phyloP scores from a whole-genome alignment of 768 basidiomycete species.

The Leccinum disarticulatum region DNA sequence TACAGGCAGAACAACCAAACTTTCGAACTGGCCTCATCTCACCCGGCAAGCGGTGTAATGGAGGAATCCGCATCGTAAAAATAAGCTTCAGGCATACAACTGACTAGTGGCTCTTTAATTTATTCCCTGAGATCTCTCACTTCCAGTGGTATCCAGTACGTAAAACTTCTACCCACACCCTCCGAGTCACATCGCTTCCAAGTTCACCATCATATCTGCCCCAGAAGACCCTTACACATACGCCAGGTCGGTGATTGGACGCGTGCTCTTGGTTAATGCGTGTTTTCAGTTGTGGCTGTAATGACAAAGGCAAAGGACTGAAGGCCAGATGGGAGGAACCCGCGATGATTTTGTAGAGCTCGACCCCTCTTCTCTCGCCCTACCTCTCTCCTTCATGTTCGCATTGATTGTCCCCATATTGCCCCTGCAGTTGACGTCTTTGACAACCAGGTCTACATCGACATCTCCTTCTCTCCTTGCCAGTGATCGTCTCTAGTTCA shows the following conservation, averaged over 20 bases:
- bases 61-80: constrained; percentile 85
- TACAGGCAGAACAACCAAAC: constrained; percentile 69
- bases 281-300: too few relatives aligned
- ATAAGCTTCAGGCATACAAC: constrained; percentile 89
- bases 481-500: background rate
- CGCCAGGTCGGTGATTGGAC: constrained; percentile 94
- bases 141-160: constrained; percentile 96
- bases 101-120: constrained; percentile 87
- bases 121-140: constrained; percentile 80
- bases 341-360: too few relatives aligned
- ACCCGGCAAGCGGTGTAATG: constrained; percentile 92
- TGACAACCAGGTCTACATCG: constrained; percentile 67
- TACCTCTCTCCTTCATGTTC: too few relatives aligned
- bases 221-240: constrained; percentile 73
- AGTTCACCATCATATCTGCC: constrained; percentile 97
- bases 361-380: too few relatives aligned
- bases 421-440: constrained; percentile 42
- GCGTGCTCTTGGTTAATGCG: constrained; percentile 33
- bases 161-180: constrained; percentile 10
- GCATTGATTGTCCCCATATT: too few relatives aligned
- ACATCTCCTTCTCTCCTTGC: constrained; percentile 15
- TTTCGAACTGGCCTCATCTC: constrained; percentile 82
- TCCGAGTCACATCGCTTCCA: background rate
- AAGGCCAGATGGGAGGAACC: too few relatives aligned
- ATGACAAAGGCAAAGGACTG: too few relatives aligned